phyloP scores from a whole-genome alignment of 2,329 filamentous ascomycete genomes.

The Cladophialophora exuberans region DNA sequence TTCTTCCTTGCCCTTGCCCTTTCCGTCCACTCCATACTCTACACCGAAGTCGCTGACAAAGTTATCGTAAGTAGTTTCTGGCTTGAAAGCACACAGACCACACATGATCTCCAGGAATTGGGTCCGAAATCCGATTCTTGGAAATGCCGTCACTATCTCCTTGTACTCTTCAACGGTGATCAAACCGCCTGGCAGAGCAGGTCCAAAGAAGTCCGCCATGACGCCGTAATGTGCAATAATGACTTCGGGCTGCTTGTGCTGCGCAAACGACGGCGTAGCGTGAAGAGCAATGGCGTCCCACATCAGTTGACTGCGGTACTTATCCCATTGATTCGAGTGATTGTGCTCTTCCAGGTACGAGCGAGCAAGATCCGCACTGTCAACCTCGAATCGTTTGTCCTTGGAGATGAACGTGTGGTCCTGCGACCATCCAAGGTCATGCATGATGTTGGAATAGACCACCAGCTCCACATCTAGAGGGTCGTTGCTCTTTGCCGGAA shows the following conservation, averaged over 20 bases:
- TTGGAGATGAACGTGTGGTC: constrained; percentile 42
- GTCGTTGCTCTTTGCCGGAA: constrained; percentile 9
- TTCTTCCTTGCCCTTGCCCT: constrained; percentile 22
- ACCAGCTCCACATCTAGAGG: constrained; percentile 35
- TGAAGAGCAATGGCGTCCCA: constrained; percentile 55
- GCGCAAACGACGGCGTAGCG: constrained; percentile 32
- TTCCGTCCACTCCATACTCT: constrained; percentile 20
- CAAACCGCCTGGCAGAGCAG: constrained; percentile 18
- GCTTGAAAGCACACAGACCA: constrained; percentile 41
- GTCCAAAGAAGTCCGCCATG: constrained; percentile 29
- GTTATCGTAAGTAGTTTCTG: constrained; percentile 41
- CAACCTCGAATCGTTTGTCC: constrained; percentile 56
- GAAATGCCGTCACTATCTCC: constrained; percentile 37
- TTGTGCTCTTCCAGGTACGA: constrained; percentile 36
- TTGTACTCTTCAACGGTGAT: constrained; percentile 41
- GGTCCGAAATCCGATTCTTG: constrained; percentile 40
- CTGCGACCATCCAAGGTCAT: constrained; percentile 43
- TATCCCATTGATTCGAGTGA: constrained; percentile 40
- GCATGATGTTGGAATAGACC: constrained; percentile 24
- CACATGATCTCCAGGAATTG: constrained; percentile 39
- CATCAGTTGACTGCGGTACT: constrained; percentile 48
- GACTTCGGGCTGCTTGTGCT: constrained; percentile 32
- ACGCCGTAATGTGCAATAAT: constrained; percentile 24
- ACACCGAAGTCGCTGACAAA: constrained; percentile 40
- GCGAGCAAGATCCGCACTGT: constrained; percentile 51